Conservation (phyloP, 371 early-diverging fungal genomes). For the Saksenaea oblongispora region DNA sequence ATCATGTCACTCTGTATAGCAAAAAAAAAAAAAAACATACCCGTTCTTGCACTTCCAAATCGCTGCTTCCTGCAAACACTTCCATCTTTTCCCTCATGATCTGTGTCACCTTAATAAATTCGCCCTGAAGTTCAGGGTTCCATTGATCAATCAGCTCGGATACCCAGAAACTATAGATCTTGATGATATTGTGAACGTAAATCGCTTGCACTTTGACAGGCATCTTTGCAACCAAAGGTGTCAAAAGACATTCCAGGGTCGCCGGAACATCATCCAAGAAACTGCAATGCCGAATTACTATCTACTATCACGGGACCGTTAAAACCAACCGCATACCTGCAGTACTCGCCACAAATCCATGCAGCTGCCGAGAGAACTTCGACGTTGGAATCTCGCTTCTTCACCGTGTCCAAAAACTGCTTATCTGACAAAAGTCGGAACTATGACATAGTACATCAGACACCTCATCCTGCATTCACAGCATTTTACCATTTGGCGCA, state of each 20-base stretch:
- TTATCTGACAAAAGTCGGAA: slow-evolving; percentile 61
- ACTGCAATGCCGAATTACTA: slow-evolving; percentile 9
- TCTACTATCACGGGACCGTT: background rate
- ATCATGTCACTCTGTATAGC: background rate
- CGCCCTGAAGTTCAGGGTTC: slow-evolving; percentile 51
- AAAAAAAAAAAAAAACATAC: slow-evolving; percentile 55
- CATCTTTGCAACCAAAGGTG: slow-evolving; percentile 55
- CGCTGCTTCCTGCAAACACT: slow-evolving; percentile 53
- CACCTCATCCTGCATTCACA: background rate
- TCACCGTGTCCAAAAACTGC: slow-evolving; percentile 62
- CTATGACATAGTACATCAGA: slow-evolving; percentile 18
- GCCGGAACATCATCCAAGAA: slow-evolving; percentile 49
- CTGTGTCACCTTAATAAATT: slow-evolving; percentile 52
- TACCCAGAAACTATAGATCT: slow-evolving; percentile 73
- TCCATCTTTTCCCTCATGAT: slow-evolving; percentile 57
- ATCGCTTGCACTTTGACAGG: slow-evolving; percentile 67
- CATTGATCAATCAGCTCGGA: slow-evolving; percentile 58
- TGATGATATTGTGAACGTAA: slow-evolving; percentile 75
- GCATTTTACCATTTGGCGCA: slow-evolving; percentile 68
- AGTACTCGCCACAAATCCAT: slow-evolving; percentile 91
- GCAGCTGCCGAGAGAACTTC: slow-evolving; percentile 86
- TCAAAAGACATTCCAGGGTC: slow-evolving; percentile 59
- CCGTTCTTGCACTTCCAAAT: slow-evolving; percentile 86
- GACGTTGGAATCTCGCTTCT: slow-evolving; percentile 66
- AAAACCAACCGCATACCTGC: slow-evolving; percentile 35